phyloP scores from a whole-genome alignment of 2,329 filamentous ascomycete genomes.

The Alternaria metachromatica region DNA sequence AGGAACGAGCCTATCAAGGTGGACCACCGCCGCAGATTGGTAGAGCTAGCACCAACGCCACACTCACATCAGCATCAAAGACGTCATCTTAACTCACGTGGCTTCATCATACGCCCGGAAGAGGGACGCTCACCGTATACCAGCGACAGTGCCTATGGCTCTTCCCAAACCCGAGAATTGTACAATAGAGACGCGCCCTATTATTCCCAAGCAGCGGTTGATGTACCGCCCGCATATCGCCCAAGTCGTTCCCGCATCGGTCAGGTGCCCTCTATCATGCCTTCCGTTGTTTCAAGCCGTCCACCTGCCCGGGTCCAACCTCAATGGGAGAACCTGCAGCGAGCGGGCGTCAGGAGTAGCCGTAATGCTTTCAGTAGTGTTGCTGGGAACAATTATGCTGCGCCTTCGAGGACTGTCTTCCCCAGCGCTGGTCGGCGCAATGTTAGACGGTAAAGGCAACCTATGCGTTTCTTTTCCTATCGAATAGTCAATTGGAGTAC shows the following conservation, averaged over 20 bases:
- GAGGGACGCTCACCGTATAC: conserved; percentile 5
- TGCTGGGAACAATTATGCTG: background rate
- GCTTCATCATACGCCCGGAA: conserved; percentile 21
- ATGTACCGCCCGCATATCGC: conserved; percentile 11
- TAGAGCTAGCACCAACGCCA: background rate
- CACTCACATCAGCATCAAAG: conserved; percentile 8
- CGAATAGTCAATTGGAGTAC: background rate
- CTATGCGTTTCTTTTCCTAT: background rate
- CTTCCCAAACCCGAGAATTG: conserved; percentile 2
- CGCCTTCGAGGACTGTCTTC: conserved; percentile 9
- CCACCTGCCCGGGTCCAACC: conserved; percentile 18
- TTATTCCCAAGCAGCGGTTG: conserved; percentile 5
- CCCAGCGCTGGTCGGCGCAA: conserved; percentile 25
- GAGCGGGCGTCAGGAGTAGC: conserved; percentile 35
- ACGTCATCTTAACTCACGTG: conserved; percentile 18
- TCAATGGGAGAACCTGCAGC: conserved; percentile 25
- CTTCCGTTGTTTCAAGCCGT: conserved; percentile 17
- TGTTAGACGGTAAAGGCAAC: conserved; percentile 21
- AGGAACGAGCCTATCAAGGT: conserved; percentile 22
- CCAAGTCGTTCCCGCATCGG: conserved; percentile 12
- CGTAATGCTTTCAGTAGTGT: conserved; percentile 8
- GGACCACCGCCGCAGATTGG: background rate
- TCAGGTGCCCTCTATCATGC: conserved; percentile 24
- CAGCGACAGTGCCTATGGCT: conserved; percentile 12
- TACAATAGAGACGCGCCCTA: conserved; percentile 5